phyloP scores from a whole-genome alignment of 2,329 filamentous ascomycete genomes.

The Pseudocercospora vitis region DNA sequence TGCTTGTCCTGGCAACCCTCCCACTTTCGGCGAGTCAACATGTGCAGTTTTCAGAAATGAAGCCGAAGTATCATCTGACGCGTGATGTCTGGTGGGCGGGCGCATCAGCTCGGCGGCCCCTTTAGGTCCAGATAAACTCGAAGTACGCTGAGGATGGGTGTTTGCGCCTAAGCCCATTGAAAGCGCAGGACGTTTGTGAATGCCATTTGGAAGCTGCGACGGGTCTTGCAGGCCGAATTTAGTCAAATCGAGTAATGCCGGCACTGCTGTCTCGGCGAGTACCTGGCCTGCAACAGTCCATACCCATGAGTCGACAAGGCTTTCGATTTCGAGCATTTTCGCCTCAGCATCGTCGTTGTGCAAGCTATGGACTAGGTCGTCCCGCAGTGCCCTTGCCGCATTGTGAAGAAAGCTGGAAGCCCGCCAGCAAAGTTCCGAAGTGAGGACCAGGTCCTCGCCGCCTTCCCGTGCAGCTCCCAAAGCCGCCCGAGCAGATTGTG shows the following conservation, averaged over 20 bases:
- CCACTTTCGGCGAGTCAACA: conserved; percentile 15
- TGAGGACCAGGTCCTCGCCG: conserved; percentile 69
- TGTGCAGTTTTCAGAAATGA: not conserved
- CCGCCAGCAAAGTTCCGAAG: conserved; percentile 84
- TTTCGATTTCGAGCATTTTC: conserved; percentile 59
- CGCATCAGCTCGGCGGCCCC: conserved; percentile 12
- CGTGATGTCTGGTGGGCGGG: conserved; percentile 11
- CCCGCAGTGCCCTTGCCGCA: conserved; percentile 74
- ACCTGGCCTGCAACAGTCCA: conserved; percentile 76
- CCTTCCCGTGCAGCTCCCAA: conserved; percentile 40
- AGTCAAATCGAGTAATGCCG: conserved; percentile 30
- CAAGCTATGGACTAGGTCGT: conserved; percentile 59
- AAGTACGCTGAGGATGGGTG: conserved; percentile 35
- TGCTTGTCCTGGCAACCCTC: conserved; percentile 58
- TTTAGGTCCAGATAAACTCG: conserved; percentile 27
- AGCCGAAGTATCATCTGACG: conserved; percentile 13
- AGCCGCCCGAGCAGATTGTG: conserved; percentile 45
- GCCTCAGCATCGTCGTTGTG: not conserved
- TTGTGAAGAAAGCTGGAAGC: conserved; percentile 81
- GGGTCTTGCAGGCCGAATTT: conserved; percentile 12
- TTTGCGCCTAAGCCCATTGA: conserved; percentile 35
- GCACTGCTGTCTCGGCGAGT: conserved; percentile 63
- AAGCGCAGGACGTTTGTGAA: conserved; percentile 26
- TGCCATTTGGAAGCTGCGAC: conserved; percentile 23
- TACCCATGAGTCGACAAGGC: conserved; percentile 73